Percentiles rank a stretch among this genome's conserved stretches.
Conservation (phyloP, 345 rosid genomes). For the Brassica rapa region DNA sequence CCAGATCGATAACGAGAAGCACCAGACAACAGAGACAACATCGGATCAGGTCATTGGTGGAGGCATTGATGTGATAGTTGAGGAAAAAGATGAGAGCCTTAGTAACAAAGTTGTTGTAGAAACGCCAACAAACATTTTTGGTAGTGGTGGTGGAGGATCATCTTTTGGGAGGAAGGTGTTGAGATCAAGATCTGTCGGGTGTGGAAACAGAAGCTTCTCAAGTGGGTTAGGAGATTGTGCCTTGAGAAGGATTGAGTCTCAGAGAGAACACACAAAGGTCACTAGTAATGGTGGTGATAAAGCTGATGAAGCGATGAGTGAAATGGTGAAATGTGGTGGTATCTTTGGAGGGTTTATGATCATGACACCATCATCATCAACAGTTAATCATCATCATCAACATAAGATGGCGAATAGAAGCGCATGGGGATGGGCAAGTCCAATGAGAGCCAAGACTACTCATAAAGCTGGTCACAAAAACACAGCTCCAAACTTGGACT, state of each 20-base stretch:
- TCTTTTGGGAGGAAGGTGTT: slow-evolving; percentile 85
- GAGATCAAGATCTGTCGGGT: slow-evolving; percentile 97
- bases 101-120: slow-evolving; percentile 20
- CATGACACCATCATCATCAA: slow-evolving; percentile 58
- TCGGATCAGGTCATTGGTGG: slow-evolving; percentile 11
- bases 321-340: slow-evolving; percentile 90
- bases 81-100: slow-evolving; percentile 34
- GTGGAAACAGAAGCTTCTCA: slow-evolving; percentile 97
- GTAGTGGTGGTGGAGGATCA: slow-evolving; percentile 47
- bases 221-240: slow-evolving; percentile 98
- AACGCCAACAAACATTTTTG: slow-evolving; percentile 20
- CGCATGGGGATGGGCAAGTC: slow-evolving; percentile 91
- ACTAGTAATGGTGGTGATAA: slow-evolving; percentile 22
- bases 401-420: slow-evolving; percentile 46
- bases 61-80: slow-evolving; percentile 35
- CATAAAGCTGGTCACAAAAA: slow-evolving; percentile 39
- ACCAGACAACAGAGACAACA: slow-evolving; percentile 15
- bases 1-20: neutral
- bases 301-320: slow-evolving; percentile 51
- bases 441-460: slow-evolving; percentile 75
- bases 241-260: slow-evolving; percentile 93
- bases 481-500: slow-evolving; percentile 50
- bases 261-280: slow-evolving; percentile 59
- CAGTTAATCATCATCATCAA: slow-evolving; percentile 37
- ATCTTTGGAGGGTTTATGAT: slow-evolving; percentile 88